Base-by-base conservation (phyloP, 2,329 filamentous ascomycete species). In the Periconia digitata region DNA sequence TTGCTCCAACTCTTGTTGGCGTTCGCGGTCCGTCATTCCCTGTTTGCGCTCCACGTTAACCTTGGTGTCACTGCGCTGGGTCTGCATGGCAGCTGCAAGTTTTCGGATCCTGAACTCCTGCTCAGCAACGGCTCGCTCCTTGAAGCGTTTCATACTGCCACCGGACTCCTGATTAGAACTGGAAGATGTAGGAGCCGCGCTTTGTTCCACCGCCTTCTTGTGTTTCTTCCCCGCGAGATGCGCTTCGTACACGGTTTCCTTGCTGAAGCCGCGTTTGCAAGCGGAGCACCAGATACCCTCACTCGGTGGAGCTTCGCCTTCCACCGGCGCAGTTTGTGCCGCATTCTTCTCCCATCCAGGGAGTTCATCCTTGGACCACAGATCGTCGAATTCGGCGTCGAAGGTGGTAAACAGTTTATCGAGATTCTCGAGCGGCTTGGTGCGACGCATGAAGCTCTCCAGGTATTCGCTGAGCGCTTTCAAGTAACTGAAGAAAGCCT, bases 11-110 rank as follows among this genome's bases (percentile, higher is more conserved):
- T 99, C 95, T 72, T 95, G 90, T 64, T 95, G 89, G 13, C 94
- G 87, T 71, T 99, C 94, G 24, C 91, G 86, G 67, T 97, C 92
- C 3, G 94, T 99, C 91, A 99, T 96, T 56, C 92, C 92, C 69
- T 95, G 90, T 71, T 90, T 94, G 43, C 94, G 88, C 79, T 99
- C 95, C 10, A 97, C 91, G 64, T 99, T 97, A 61, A 94, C 87
- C 41, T 89, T 84, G 0, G 94, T 97, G 64, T 96, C 92, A 70
- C 87, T 83, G 48, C 92, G 87, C 67, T 96, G 90, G 13, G 87
- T 88, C 67, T 89, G 86, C 84, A 99, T 94, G 4, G 88, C 84
- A 40, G 85, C 82, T 8, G 90, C 85, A 6, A 99, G 79, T 45
- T 87, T 87, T 66, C 86, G 88, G 44, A 96, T 82, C 16, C 90